A percentile compares a stretch with the other conserved stretches of the same genome.
Conservation (phyloP, 2,329 filamentous ascomycete genomes). For the Magnaporthiopsis incrustans region DNA sequence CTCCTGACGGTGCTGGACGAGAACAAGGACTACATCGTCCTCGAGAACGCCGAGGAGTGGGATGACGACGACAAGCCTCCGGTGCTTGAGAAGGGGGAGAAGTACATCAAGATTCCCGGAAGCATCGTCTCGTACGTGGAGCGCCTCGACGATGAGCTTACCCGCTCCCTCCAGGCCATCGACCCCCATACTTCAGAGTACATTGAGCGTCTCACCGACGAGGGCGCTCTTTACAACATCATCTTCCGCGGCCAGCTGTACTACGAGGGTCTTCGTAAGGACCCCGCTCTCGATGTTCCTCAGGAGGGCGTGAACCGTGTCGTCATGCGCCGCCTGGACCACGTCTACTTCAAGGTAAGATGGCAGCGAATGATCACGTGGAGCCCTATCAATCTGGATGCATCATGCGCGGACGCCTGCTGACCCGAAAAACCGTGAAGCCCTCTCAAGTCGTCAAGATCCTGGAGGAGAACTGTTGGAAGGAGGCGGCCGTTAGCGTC, state of each 20-base stretch:
- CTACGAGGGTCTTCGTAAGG: conserved; percentile 71
- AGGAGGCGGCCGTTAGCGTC: conserved; percentile 58
- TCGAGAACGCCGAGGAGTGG: conserved; percentile 95
- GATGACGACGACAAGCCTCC: conserved; percentile 96
- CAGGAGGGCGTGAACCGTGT: conserved; percentile 90
- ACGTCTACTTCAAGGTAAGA: conserved; percentile 92
- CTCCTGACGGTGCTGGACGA: conserved; percentile 73
- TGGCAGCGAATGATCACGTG: not conserved
- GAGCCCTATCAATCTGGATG: not conserved
- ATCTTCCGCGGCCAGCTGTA: conserved; percentile 86
- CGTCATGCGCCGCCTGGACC: conserved; percentile 88
- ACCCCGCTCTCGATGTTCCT: conserved; percentile 59
- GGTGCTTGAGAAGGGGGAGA: conserved; percentile 61
- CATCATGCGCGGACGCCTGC: not conserved
- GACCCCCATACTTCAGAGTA: conserved; percentile 98
- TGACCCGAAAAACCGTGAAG: conserved; percentile 28
- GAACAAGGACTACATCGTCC: conserved; percentile 73
- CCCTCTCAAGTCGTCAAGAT: conserved; percentile 88
- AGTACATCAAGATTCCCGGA: conserved; percentile 83
- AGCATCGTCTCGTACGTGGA: conserved; percentile 93
- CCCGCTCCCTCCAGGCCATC: conserved; percentile 91
- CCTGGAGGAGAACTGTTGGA: conserved; percentile 92
- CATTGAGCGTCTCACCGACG: conserved; percentile 88
- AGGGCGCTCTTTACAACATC: conserved; percentile 83
- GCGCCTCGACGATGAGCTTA: conserved; percentile 93